Percentiles rank a stretch among this genome's conserved stretches.
Evolutionary conservation across 2,329 filamentous ascomycete genomes (phyloP).

Genomic region (Atkinsonella hypoxylon): DNA sequence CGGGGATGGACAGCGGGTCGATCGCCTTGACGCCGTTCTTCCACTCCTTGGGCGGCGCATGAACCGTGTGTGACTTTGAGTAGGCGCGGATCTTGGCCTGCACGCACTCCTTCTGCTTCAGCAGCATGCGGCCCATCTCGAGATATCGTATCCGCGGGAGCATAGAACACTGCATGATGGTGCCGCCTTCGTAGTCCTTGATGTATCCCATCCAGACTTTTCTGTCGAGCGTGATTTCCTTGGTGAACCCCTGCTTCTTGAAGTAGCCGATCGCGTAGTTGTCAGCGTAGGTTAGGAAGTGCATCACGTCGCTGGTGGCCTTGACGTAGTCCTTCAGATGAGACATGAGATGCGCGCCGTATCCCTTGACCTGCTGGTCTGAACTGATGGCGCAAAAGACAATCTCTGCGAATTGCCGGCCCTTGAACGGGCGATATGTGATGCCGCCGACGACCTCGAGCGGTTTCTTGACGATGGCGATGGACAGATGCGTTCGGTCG

Average conservation of each 20-base stretch:
- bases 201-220: conserved; percentile 98
- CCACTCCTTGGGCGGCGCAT: conserved; percentile 79
- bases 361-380: conserved; percentile 97
- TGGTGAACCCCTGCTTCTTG: conserved; percentile 98
- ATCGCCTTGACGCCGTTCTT: conserved; percentile 61
- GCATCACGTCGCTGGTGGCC: conserved; percentile 92
- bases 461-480: conserved; percentile 95
- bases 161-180: conserved; percentile 99
- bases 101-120: conserved; percentile 94
- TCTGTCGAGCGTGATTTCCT: conserved; percentile 87
- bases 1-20: conserved; percentile 74
- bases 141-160: conserved; percentile 89
- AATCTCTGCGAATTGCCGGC: conserved; percentile 89
- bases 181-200: conserved; percentile 97
- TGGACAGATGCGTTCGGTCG: conserved; percentile 88
- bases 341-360: conserved; percentile 95
- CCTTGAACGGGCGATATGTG: conserved; percentile 89
- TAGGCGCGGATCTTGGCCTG: conserved; percentile 91
- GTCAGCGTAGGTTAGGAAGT: conserved; percentile 96
- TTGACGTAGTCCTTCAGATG: conserved; percentile 98
- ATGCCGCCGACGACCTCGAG: conserved; percentile 94
- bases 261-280: conserved; percentile 99
- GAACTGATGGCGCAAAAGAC: conserved; percentile 97
- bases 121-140: conserved; percentile 81
- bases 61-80: conserved; percentile 77